Conservation (phyloP, 345 rosid species). For the Streptanthus diversifolius region DNA sequence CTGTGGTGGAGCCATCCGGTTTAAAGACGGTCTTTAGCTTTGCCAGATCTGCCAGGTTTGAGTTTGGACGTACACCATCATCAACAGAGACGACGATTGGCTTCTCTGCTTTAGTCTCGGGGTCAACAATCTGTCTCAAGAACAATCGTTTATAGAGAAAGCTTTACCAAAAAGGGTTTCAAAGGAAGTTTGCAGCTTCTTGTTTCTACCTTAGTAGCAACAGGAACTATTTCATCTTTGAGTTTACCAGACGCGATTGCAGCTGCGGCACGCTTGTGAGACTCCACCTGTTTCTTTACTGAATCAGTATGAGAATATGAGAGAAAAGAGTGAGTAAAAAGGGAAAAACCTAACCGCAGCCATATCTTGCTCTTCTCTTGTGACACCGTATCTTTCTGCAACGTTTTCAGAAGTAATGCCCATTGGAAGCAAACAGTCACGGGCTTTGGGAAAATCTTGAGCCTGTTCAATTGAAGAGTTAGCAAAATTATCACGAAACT, state of each 20-base stretch:
- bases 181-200: background rate
- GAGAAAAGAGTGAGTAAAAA: background rate
- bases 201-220: conserved; percentile 67
- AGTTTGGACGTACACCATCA: conserved; percentile 77
- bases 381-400: conserved; percentile 69
- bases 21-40: conserved; percentile 85
- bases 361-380: conserved; percentile 85
- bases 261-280: conserved; percentile 91
- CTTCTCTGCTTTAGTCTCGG: conserved; percentile 76
- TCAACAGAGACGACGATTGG: conserved; percentile 57
- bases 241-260: conserved; percentile 87
- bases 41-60: conserved; percentile 61
- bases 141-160: conserved; percentile 18
- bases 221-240: conserved; percentile 82
- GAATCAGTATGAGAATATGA: conserved; percentile 12
- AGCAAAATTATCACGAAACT: background rate
- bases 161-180: background rate
- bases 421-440: conserved; percentile 96
- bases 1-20: conserved; percentile 82
- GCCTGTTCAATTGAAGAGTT: conserved; percentile 35
- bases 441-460: conserved; percentile 59
- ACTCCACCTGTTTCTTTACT: conserved; percentile 57
- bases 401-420: conserved; percentile 97
- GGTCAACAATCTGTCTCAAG: conserved; percentile 60
- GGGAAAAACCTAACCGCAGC: conserved; percentile 60